Evolutionary conservation across 768 basidiomycete genomes (phyloP).

Genomic region (Xanthoconium stramineum): DNA sequence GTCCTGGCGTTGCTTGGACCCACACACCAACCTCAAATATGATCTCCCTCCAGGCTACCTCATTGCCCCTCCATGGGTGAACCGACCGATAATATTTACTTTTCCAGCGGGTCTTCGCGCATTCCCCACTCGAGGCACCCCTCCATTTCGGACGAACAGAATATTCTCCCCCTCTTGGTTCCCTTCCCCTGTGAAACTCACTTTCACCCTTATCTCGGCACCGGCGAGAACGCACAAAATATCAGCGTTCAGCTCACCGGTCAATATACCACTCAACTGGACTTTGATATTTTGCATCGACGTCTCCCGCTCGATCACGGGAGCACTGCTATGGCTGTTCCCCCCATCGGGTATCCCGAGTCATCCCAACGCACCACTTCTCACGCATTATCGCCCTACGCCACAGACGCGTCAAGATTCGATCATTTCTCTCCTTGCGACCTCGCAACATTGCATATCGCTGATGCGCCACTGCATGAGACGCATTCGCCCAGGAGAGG

Average conservation of each 20-base stretch:
- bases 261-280: conserved; percentile 23
- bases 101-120: conserved; percentile 9
- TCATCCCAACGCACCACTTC: conserved; percentile 33
- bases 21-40: conserved; percentile 15
- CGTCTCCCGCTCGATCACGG: conserved; percentile 10
- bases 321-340: not conserved
- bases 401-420: conserved; percentile 13
- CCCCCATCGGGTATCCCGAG: conserved; percentile 23
- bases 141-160: conserved; percentile 14
- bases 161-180: conserved; percentile 14
- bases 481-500: conserved; percentile 18
- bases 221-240: conserved; percentile 19
- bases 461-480: conserved; percentile 7
- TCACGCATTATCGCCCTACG: conserved; percentile 14
- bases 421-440: conserved; percentile 8
- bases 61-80: conserved; percentile 20
- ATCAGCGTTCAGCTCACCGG: conserved; percentile 31
- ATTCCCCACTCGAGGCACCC: conserved; percentile 9
- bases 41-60: conserved; percentile 16
- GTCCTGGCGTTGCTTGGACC: conserved; percentile 11
- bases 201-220: conserved; percentile 14
- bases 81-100: conserved; percentile 15
- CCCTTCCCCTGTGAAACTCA: conserved; percentile 13
- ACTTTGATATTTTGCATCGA: conserved; percentile 25
- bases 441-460: conserved; percentile 9